phyloP scores from a whole-genome alignment of 2,329 filamentous ascomycete species.

The Ascochyta lentis region DNA sequence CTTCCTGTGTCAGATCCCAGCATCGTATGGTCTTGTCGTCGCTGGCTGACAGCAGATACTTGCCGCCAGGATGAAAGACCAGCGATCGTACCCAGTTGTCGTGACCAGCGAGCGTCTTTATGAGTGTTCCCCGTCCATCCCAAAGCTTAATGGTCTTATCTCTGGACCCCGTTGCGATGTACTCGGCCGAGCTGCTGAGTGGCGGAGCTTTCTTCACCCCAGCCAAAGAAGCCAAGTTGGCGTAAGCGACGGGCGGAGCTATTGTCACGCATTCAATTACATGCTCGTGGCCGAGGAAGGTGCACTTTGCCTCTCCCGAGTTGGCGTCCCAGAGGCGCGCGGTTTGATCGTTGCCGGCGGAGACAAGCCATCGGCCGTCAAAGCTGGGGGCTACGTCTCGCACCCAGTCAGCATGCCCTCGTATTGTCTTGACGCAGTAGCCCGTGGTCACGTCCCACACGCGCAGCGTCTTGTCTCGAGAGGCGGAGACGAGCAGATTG shows the following conservation, averaged over 20 bases:
- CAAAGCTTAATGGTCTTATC: conserved; percentile 92
- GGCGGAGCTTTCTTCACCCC: conserved; percentile 84
- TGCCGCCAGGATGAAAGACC: conserved; percentile 89
- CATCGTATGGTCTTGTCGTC: conserved; percentile 93
- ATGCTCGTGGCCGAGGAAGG: conserved; percentile 86
- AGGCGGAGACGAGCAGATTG: conserved; percentile 85
- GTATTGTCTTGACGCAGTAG: conserved; percentile 89
- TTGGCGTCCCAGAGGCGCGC: conserved; percentile 85
- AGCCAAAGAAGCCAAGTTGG: conserved; percentile 76
- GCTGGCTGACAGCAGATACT: conserved; percentile 82
- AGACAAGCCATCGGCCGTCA: conserved; percentile 83
- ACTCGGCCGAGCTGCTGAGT: conserved; percentile 78
- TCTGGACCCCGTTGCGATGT: conserved; percentile 84
- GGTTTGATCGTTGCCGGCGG: conserved; percentile 82
- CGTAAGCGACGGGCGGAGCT: conserved; percentile 79
- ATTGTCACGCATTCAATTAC: conserved; percentile 85
- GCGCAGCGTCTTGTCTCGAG: conserved; percentile 80
- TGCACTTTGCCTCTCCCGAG: conserved; percentile 75
- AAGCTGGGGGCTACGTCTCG: conserved; percentile 81
- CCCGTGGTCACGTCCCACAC: conserved; percentile 95
- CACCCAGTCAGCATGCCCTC: conserved; percentile 90
- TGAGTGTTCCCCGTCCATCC: conserved; percentile 82
- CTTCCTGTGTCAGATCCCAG: conserved; percentile 92
- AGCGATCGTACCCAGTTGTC: conserved; percentile 92
- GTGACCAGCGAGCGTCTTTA: conserved; percentile 85